A percentile compares a stretch with the other conserved stretches of the same genome.
Evolutionary conservation across 2,329 filamentous ascomycete species (phyloP).

Genomic region (Keithomyces neogunnii): DNA sequence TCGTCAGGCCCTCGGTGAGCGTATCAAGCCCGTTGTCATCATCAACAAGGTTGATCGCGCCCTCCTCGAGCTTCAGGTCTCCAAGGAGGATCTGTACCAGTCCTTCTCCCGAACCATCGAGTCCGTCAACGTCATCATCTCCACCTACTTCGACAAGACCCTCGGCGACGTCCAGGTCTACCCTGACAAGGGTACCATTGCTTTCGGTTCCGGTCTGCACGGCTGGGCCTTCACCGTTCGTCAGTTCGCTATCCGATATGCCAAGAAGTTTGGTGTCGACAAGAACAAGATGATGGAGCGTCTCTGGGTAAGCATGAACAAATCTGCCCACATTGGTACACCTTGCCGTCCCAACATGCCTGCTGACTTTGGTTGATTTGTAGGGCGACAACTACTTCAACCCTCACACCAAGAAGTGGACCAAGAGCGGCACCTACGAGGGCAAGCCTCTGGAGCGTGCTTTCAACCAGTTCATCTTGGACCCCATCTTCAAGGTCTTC

Average conservation of each 20-base stretch:
- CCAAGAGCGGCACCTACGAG: constrained; percentile 73
- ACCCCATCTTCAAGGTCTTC: constrained; percentile 99
- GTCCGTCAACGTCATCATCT: constrained; percentile 99
- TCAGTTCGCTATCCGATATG: constrained; percentile 91
- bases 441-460: constrained; percentile 92
- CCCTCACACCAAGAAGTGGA: constrained; percentile 99
- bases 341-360: background rate
- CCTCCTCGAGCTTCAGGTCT: constrained; percentile 96
- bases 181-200: constrained; percentile 94
- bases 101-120: constrained; percentile 99
- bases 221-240: constrained; percentile 99
- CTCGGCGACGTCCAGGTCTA: constrained; percentile 98
- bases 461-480: constrained; percentile 99
- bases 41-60: constrained; percentile 99
- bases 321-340: background rate
- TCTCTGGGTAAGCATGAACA: constrained; percentile 78
- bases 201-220: constrained; percentile 99
- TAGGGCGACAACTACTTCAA: constrained; percentile 98
- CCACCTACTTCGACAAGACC: constrained; percentile 94
- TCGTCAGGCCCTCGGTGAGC: constrained; percentile 97
- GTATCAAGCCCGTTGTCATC: constrained; percentile 98
- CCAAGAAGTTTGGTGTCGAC: constrained; percentile 99
- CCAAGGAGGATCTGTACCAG: constrained; percentile 99
- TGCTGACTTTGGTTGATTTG: constrained; percentile 13
- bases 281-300: constrained; percentile 99